Conservation (phyloP, 345 rosid genomes). For the Euphorbia lathyris region DNA sequence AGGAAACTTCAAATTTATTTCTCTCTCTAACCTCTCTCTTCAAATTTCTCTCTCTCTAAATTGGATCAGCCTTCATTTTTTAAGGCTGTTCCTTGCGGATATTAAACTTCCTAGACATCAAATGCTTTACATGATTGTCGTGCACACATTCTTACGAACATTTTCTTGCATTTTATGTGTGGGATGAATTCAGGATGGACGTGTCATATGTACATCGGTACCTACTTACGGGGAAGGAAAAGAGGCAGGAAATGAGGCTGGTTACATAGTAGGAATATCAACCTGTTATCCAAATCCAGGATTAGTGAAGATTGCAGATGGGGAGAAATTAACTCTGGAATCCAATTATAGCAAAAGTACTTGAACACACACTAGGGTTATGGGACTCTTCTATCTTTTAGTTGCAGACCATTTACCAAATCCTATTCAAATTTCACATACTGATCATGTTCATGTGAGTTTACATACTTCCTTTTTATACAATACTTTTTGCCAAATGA, state of each 20-base stretch:
- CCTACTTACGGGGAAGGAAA: too few species aligned
- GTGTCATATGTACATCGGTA: slow-evolving; percentile 59
- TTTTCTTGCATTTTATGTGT: neutral
- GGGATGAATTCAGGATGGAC: slow-evolving; percentile 41
- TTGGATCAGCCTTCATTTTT: too few species aligned
- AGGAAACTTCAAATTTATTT: too few species aligned
- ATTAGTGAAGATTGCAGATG: slow-evolving; percentile 50
- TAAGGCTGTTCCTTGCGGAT: too few species aligned
- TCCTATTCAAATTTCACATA: slow-evolving; percentile 10
- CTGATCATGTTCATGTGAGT: slow-evolving; percentile 33
- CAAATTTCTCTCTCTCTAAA: too few species aligned
- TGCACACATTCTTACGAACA: too few species aligned
- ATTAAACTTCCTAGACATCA: too few species aligned
- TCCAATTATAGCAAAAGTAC: slow-evolving; percentile 51
- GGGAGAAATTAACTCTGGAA: slow-evolving; percentile 46
- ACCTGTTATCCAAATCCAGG: slow-evolving; percentile 77
- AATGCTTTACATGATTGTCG: too few species aligned
- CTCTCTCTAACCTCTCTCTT: too few species aligned
- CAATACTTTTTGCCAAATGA: too few species aligned
- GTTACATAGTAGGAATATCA: slow-evolving; percentile 90
- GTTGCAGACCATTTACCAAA: slow-evolving; percentile 54
- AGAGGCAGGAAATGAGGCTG: slow-evolving; percentile 83
- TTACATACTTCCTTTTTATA: neutral
- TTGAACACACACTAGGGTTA: slow-evolving; percentile 64
- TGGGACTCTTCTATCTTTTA: slow-evolving; percentile 75